A percentile compares a stretch with the other conserved stretches of the same genome.
These are phyloP conservation scores for Septoria petroselini DNA, from an alignment of 2,329 filamentous ascomycete species.

Conservation along the genomic window DNA sequence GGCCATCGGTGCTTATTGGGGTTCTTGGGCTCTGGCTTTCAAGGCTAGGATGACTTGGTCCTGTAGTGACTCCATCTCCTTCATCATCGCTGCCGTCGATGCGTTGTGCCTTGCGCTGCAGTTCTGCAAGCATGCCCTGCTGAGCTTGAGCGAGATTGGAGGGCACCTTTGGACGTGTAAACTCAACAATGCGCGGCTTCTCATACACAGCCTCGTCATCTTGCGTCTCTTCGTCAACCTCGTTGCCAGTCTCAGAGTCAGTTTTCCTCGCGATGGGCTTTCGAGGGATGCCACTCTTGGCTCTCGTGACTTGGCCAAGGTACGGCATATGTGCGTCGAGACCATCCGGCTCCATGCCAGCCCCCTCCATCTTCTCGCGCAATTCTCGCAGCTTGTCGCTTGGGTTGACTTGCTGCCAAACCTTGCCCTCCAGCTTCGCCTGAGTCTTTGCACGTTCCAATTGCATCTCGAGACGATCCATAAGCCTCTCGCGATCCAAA, in stretches of 20 bases:
- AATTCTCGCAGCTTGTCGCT: constrained; percentile 89
- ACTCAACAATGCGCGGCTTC: constrained; percentile 74
- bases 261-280: constrained; percentile 34
- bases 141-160: constrained; percentile 54
- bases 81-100: constrained; percentile 72
- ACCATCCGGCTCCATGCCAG: constrained; percentile 40
- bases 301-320: constrained; percentile 51
- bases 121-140: constrained; percentile 64
- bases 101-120: constrained; percentile 70
- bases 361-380: constrained; percentile 88
- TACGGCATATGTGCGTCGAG: constrained; percentile 60
- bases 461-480: constrained; percentile 92
- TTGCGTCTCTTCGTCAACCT: constrained; percentile 42
- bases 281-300: constrained; percentile 41
- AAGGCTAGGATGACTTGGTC: constrained; percentile 70
- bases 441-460: constrained; percentile 96
- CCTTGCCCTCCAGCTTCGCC: constrained; percentile 90
- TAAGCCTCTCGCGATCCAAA: constrained; percentile 83
- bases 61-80: constrained; percentile 68
- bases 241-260: constrained; percentile 29
- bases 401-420: constrained; percentile 79
- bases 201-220: constrained; percentile 68
- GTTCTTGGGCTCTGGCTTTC: constrained; percentile 68
- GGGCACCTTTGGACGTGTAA: constrained; percentile 67
- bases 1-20: constrained; percentile 51